Evolutionary conservation across 2,329 filamentous ascomycete genomes (phyloP), one percentile per base, ranked within the genome.

Genomic region (Arthrinium phaeospermum): DNA sequence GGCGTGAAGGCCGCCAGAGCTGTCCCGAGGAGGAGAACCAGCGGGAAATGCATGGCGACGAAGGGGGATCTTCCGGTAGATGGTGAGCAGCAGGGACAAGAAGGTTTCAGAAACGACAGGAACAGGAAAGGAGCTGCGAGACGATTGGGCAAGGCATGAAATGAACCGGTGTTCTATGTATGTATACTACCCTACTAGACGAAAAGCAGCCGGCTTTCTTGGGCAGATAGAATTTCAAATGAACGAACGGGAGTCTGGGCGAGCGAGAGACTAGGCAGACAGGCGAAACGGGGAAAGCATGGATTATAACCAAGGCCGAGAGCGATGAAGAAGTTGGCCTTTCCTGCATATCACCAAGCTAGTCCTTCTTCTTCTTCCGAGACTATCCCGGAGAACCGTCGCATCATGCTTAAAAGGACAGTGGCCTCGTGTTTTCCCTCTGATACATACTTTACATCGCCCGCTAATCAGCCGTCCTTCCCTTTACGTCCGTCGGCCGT

Each of bases 11-110:
- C 68, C 12, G 68, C 68, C 30, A 70, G 68, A 24, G 68, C 46
- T 24, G 34, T 45, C 7, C 68, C 68, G 46, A 70, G 7, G 8
- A 70, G 68, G 46, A 70, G 47, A 34, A 19, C 68, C 30, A 70
- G 22, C 13, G 68, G 37, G 47, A 70, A 37, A 53, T 51, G 68
- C 68, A 70, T 70, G 41, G 19, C 22, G 47, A 37, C 30, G 3
- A 19, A 47, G 6, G 30, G 14, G 51, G 2, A 41, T 37, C 27
- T 41, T 30, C 34, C 41, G 8, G 19, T 14, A 10, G 22, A 37
- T 41, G 7, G 37, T 41, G 7, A 30, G 53, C 34, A 61, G 30
- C 61, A 41, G 45, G 47, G 45, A 27, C 13, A 19, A 30, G 37
- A 41, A 19, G 45, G 44, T 47, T 34, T 34, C 67, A 49, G 27